Evolutionary conservation across 805 yeast genomes (phyloP).

Genomic region (Starmerella floris): DNA sequence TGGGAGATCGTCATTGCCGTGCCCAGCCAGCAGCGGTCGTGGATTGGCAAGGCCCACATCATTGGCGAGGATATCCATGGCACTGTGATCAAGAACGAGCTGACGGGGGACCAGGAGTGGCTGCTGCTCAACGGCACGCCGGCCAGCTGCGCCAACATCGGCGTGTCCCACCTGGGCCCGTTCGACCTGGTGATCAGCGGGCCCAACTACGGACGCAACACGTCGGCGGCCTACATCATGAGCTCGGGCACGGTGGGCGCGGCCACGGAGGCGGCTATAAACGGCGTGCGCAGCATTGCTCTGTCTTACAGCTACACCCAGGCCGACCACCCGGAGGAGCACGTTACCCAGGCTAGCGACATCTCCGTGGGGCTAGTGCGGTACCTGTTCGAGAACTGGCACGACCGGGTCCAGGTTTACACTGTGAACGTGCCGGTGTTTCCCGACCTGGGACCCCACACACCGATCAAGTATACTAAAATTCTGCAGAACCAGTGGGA

Average conservation of each 20-base stretch:
- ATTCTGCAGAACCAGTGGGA: constrained; percentile 72
- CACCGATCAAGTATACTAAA: constrained; percentile 63
- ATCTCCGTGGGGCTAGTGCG: constrained; percentile 51
- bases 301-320: constrained; percentile 68
- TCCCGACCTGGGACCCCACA: constrained; percentile 40
- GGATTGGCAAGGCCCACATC: constrained; percentile 97
- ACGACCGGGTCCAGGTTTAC: constrained; percentile 49
- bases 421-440: constrained; percentile 72
- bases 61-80: constrained; percentile 36
- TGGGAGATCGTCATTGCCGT: constrained; percentile 80
- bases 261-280: constrained; percentile 79
- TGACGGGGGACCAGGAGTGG: constrained; percentile 37
- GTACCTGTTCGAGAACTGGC: constrained; percentile 49
- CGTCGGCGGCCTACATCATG: constrained; percentile 74
- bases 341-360: constrained; percentile 51
- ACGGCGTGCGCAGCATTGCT: constrained; percentile 55
- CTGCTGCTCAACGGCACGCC: constrained; percentile 83
- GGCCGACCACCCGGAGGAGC: constrained; percentile 35
- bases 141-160: constrained; percentile 88
- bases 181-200: constrained; percentile 86
- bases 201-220: constrained; percentile 90
- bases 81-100: constrained; percentile 36
- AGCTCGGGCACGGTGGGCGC: constrained; percentile 96
- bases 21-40: constrained; percentile 73
- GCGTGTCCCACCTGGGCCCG: constrained; percentile 52